These are phyloP conservation scores for Pythium sukuiense DNA, from an alignment of 352 stramenopile genomes.

Conservation along the genomic window DNA sequence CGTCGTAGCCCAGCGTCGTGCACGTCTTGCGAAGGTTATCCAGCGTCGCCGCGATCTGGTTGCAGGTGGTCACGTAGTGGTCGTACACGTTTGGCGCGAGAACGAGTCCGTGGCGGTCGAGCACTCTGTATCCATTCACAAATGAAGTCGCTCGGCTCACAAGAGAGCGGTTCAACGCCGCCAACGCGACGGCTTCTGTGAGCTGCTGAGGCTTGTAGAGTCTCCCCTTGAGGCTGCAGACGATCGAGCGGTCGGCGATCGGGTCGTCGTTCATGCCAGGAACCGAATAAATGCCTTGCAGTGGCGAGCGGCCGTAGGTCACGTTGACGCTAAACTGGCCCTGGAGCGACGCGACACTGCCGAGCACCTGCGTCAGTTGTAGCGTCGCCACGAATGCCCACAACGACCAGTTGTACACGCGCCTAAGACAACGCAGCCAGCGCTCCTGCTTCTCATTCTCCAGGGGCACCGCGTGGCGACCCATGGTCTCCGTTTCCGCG, in stretches of 20 bases:
- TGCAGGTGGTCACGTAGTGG: conserved; percentile 20
- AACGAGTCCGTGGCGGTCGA: conserved; percentile 2
- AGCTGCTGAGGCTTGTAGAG: conserved; percentile 43
- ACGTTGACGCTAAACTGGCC: conserved; percentile 6
- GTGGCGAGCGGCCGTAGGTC: conserved; percentile 23
- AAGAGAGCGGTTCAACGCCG: not conserved
- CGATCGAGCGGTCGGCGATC: conserved; percentile 45
- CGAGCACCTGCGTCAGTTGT: conserved; percentile 7
- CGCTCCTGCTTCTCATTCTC: not conserved
- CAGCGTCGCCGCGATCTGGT: conserved; percentile 19
- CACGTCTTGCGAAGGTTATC: conserved; percentile 9
- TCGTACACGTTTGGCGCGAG: not conserved
- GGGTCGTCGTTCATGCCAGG: conserved; percentile 46
- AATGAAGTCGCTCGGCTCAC: not conserved
- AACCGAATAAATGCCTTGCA: conserved; percentile 1
- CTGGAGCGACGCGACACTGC: conserved; percentile 25
- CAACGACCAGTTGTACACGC: conserved; percentile 11
- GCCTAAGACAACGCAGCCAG: not conserved
- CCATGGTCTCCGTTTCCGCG: not conserved
- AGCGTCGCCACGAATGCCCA: not conserved
- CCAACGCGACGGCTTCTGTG: conserved; percentile 28
- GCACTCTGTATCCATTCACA: conserved; percentile 19
- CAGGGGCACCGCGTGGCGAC: too few species aligned
- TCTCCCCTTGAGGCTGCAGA: conserved; percentile 39
- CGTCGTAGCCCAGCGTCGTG: conserved; percentile 26